Evolutionary conservation across 2,329 filamentous ascomycete species (phyloP).

Genomic region (Lachnellula arida): DNA sequence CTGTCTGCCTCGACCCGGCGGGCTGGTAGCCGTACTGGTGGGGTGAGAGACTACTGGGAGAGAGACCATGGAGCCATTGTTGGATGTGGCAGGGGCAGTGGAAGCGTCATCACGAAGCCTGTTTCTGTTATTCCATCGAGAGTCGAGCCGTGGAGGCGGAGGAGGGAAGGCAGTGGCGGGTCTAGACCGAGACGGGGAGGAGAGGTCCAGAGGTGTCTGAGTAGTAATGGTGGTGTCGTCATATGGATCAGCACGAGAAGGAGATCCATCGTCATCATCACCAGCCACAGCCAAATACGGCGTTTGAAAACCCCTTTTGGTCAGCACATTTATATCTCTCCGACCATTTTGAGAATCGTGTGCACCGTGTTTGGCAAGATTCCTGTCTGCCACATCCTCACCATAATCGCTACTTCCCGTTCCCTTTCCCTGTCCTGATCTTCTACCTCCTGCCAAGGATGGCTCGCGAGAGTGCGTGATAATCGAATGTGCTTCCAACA

Average conservation of each 20-base stretch:
- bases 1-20: no score
- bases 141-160: neutral
- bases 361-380: slow-evolving; percentile 29
- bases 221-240: neutral
- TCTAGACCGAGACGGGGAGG: slow-evolving; percentile 1
- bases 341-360: neutral
- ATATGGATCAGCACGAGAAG: neutral
- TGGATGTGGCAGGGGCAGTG: no score
- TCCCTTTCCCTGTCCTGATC: slow-evolving; percentile 45
- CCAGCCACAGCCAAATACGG: neutral
- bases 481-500: slow-evolving; percentile 54
- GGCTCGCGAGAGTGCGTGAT: slow-evolving; percentile 40
- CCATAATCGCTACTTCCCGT: slow-evolving; percentile 41
- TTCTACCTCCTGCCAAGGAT: slow-evolving; percentile 41
- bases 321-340: neutral
- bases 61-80: no score
- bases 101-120: slow-evolving; percentile 5
- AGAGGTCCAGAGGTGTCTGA: no score
- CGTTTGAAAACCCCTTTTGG: neutral
- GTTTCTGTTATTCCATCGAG: neutral
- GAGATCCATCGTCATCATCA: neutral
- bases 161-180: slow-evolving; percentile 4
- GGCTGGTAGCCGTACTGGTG: no score
- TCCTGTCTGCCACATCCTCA: slow-evolving; percentile 63
- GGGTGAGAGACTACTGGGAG: no score